These are phyloP conservation scores for Colletotrichum theobromicola DNA, from an alignment of 2,329 filamentous ascomycete genomes.

Conservation along the genomic window DNA sequence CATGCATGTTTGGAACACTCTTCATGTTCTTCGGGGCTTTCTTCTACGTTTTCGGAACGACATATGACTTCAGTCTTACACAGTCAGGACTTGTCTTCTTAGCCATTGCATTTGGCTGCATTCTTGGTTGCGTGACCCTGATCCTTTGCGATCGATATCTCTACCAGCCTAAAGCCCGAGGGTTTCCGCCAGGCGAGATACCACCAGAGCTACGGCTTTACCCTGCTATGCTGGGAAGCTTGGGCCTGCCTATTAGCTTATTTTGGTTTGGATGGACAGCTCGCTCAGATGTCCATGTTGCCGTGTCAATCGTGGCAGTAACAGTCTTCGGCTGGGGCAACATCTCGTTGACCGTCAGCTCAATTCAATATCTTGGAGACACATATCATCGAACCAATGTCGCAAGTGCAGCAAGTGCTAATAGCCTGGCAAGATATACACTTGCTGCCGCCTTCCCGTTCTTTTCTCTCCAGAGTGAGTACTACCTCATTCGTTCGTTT, in stretches of 20 bases:
- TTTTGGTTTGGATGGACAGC: not conserved
- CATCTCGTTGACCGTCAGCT: not conserved
- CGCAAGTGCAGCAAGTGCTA: not conserved
- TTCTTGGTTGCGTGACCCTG: not conserved
- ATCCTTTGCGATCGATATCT: not conserved
- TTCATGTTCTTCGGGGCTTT: constrained; percentile 53
- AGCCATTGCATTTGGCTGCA: not conserved
- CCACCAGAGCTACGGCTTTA: not conserved
- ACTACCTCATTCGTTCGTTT: not conserved
- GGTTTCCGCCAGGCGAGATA: not conserved
- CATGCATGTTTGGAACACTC: constrained; percentile 55
- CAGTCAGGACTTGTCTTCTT: not conserved
- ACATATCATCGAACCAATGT: not conserved
- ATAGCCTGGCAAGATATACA: not conserved
- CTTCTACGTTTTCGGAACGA: not conserved
- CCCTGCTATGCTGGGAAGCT: not conserved
- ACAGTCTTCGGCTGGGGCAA: not conserved
- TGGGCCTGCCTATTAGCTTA: not conserved
- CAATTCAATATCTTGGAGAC: not conserved
- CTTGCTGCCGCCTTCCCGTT: not conserved
- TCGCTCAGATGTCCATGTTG: not conserved
- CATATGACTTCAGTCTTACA: not conserved
- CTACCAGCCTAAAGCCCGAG: not conserved
- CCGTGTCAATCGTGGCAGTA: not conserved
- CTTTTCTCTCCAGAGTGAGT: not conserved